These are phyloP conservation scores for Pseudogymnoascus sp. DNA, from an alignment of 2,329 filamentous ascomycete genomes.

Conservation along the genomic window DNA sequence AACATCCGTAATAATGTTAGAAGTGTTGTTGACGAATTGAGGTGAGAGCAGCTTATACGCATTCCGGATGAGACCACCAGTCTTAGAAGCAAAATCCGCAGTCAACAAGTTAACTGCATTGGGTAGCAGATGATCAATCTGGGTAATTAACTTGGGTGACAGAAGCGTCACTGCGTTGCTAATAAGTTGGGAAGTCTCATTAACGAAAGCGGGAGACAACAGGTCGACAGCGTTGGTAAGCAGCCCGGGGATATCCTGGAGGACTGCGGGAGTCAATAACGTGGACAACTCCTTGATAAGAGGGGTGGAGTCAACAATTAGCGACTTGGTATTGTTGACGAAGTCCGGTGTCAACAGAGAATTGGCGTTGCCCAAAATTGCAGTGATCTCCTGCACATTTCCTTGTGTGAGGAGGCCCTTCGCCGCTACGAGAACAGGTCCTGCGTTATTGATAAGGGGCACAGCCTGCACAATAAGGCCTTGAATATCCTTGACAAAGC, in stretches of 20 bases:
- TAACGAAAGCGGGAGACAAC: slow-evolving; percentile 22
- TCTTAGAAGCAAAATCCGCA: background rate
- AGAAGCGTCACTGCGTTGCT: background rate
- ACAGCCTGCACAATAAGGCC: slow-evolving; percentile 22
- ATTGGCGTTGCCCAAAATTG: background rate
- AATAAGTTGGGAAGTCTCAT: slow-evolving; percentile 1
- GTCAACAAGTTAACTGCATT: background rate
- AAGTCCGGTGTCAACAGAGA: slow-evolving; percentile 7
- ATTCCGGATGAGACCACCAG: background rate
- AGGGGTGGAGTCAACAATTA: background rate
- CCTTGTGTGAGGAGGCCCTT: background rate
- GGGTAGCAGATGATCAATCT: background rate
- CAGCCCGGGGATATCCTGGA: slow-evolving; percentile 28
- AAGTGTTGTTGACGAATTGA: too few relatives aligned
- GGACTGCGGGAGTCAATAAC: background rate
- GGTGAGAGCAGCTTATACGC: background rate
- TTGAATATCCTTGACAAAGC: slow-evolving; percentile 6
- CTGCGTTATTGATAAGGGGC: slow-evolving; percentile 24
- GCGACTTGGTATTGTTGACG: slow-evolving; percentile 1
- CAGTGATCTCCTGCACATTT: background rate
- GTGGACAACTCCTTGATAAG: background rate
- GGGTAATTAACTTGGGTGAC: background rate
- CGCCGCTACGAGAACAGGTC: background rate
- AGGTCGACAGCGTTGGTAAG: slow-evolving; percentile 31
- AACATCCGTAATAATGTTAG: too few relatives aligned